phyloP scores from a whole-genome alignment of 2,329 filamentous ascomycete species.

The Westerdykella aurantiaca region DNA sequence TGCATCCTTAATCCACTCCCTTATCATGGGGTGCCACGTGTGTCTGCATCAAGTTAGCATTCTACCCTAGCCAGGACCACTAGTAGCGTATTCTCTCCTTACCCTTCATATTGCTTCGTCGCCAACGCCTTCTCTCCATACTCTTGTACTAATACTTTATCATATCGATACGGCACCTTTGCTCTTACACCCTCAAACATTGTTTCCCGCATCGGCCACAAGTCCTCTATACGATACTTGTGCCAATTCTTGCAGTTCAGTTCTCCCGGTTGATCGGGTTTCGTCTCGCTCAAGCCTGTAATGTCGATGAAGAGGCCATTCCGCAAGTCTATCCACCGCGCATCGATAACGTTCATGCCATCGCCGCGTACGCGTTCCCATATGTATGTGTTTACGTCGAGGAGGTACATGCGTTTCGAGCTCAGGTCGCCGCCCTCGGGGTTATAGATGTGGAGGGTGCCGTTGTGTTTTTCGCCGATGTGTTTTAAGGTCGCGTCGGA shows the following conservation, averaged over 20 bases:
- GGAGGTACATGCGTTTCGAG: slow-evolving; percentile 53
- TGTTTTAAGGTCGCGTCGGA: slow-evolving; percentile 59
- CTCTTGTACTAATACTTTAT: slow-evolving; percentile 60
- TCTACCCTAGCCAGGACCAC: too few relatives aligned
- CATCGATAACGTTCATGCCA: slow-evolving; percentile 76
- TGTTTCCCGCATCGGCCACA: slow-evolving; percentile 69
- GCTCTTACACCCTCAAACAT: slow-evolving; percentile 69
- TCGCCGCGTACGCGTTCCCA: slow-evolving; percentile 56
- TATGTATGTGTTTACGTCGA: slow-evolving; percentile 72
- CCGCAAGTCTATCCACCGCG: slow-evolving; percentile 69
- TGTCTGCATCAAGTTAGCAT: too few relatives aligned
- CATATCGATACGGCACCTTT: slow-evolving; percentile 63
- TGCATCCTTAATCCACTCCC: too few relatives aligned
- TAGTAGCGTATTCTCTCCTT: slow-evolving; percentile 28
- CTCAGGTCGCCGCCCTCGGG: slow-evolving; percentile 15
- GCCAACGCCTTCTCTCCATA: slow-evolving; percentile 59
- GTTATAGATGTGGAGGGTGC: slow-evolving; percentile 51
- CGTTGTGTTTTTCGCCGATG: slow-evolving; percentile 62
- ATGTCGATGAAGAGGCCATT: slow-evolving; percentile 82
- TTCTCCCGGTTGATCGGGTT: slow-evolving; percentile 57
- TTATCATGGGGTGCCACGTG: too few relatives aligned
- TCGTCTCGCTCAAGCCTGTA: slow-evolving; percentile 65
- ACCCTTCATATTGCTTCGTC: slow-evolving; percentile 58
- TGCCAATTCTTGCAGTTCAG: slow-evolving; percentile 81
- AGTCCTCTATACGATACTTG: slow-evolving; percentile 61